Base-by-base conservation (phyloP, 208 protist genomes). In the Leishmania martiniquensis region DNA sequence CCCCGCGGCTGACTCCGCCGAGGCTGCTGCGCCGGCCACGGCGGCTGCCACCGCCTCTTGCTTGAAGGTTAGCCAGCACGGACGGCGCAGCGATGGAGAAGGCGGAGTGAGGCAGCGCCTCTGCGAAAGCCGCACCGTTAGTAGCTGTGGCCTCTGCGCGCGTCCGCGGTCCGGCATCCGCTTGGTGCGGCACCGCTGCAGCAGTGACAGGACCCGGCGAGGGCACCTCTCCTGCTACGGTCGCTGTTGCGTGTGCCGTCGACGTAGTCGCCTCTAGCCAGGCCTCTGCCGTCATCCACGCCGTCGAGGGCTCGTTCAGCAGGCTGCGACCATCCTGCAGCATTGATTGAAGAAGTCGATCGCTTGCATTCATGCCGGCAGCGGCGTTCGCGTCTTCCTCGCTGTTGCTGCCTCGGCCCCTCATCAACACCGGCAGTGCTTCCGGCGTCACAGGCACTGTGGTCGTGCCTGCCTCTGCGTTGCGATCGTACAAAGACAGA, bases 241-340 rank as follows among this genome's bases (percentile, higher is more conserved):
- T 13, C 9, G 49, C 49, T 20, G 15, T 1, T 32, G 10, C 13
- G 44, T 55, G 22, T 37, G 7, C 20, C 17, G 37, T 34, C 32
- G 37, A 57, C 34, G 34, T 49, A 45, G 80, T 80, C 12, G 75
- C 80, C 25, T 65, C 68, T 29, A 44, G 51, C 80, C 80, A 84
- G 45, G 80, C 80, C 55, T 70, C 80, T 1, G 68, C 59, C 68
- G 80, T 84, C 80, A 84, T 79, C 80, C 80, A 84, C 62, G 80
- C 75, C 39, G 75, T 80, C 2, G 80, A n/a, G 42, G 80, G 80
- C 54, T 79, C 80, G 2, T 12, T 12, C 42, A 84, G 49, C 44
- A 76, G 51, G 74, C 32, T 68, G 62, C 75, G 80, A 51, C 29
- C 70, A 60, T 84, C 80, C 71, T 84, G 80, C 42, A 84, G 54